These are phyloP conservation scores for Rhizomucor pusillus DNA, from an alignment of 371 early-diverging fungal species.

Conservation along the genomic window DNA sequence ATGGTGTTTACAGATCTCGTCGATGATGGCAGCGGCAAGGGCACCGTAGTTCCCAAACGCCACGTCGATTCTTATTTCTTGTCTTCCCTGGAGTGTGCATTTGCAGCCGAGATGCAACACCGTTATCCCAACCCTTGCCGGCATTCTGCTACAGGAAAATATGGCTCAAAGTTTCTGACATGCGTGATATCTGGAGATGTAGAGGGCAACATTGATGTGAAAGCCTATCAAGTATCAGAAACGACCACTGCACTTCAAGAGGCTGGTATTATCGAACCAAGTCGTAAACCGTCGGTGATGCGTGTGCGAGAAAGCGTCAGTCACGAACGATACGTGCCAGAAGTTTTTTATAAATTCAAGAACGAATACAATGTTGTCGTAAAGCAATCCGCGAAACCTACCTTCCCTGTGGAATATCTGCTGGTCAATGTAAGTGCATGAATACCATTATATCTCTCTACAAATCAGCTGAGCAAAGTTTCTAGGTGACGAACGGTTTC, in stretches of 20 bases:
- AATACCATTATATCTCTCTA: background rate
- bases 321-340: slow-evolving; percentile 87
- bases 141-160: slow-evolving; percentile 75
- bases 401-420: slow-evolving; percentile 96
- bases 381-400: slow-evolving; percentile 83
- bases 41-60: slow-evolving; percentile 85
- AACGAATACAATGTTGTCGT: slow-evolving; percentile 92
- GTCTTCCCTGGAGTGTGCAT: slow-evolving; percentile 88
- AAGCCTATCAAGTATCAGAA: slow-evolving; percentile 93
- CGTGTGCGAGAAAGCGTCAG: slow-evolving; percentile 78
- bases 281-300: slow-evolving; percentile 85
- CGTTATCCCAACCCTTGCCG: slow-evolving; percentile 69
- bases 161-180: slow-evolving; percentile 93
- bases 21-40: slow-evolving; percentile 81
- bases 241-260: slow-evolving; percentile 88
- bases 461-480: background rate
- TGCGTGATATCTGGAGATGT: slow-evolving; percentile 84
- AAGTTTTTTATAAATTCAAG: slow-evolving; percentile 93
- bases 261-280: slow-evolving; percentile 91
- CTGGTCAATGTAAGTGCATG: slow-evolving; percentile 80
- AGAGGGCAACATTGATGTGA: slow-evolving; percentile 85
- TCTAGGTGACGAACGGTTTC: slow-evolving; percentile 91
- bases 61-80: slow-evolving; percentile 94
- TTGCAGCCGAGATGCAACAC: slow-evolving; percentile 90
- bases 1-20: slow-evolving; percentile 95